Conservation (phyloP, 495 filamentous ascomycete species). For the Penicillium coprophilum region DNA sequence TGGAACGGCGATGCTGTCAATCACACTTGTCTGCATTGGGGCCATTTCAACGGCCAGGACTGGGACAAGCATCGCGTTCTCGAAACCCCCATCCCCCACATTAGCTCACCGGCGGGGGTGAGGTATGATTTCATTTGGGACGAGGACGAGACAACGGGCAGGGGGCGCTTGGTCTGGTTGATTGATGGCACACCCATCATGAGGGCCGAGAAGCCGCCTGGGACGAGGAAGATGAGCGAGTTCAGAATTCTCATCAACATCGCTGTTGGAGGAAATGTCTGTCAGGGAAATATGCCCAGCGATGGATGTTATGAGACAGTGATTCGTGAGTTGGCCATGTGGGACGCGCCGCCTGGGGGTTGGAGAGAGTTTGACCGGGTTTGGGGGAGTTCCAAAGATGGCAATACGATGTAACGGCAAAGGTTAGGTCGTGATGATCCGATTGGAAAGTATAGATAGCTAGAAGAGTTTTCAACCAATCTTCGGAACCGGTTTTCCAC, state of each 20-base stretch:
- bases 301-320: slow-evolving; percentile 31
- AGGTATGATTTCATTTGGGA: slow-evolving; percentile 33
- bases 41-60: slow-evolving; percentile 30
- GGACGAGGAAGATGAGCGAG: slow-evolving; percentile 33
- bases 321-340: slow-evolving; percentile 32
- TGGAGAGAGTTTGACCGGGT: slow-evolving; percentile 28
- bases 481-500: no score
- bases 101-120: slow-evolving; percentile 26
- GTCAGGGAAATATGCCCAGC: slow-evolving; percentile 29
- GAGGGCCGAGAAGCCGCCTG: slow-evolving; percentile 31
- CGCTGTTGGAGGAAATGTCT: slow-evolving; percentile 33
- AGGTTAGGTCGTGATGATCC: no score
- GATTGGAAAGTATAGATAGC: no score
- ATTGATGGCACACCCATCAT: slow-evolving; percentile 30
- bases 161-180: slow-evolving; percentile 29
- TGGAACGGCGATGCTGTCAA: slow-evolving; percentile 33
- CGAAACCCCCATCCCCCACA: slow-evolving; percentile 29
- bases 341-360: slow-evolving; percentile 30
- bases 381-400: slow-evolving; percentile 28
- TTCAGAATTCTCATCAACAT: slow-evolving; percentile 34
- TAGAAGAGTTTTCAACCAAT: no score
- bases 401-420: slow-evolving; percentile 30
- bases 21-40: slow-evolving; percentile 33
- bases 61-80: slow-evolving; percentile 35
- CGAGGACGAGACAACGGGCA: slow-evolving; percentile 27